Base-by-base conservation (phyloP, 2,329 filamentous ascomycete species). In the Trichoderma atrobrunneum region DNA sequence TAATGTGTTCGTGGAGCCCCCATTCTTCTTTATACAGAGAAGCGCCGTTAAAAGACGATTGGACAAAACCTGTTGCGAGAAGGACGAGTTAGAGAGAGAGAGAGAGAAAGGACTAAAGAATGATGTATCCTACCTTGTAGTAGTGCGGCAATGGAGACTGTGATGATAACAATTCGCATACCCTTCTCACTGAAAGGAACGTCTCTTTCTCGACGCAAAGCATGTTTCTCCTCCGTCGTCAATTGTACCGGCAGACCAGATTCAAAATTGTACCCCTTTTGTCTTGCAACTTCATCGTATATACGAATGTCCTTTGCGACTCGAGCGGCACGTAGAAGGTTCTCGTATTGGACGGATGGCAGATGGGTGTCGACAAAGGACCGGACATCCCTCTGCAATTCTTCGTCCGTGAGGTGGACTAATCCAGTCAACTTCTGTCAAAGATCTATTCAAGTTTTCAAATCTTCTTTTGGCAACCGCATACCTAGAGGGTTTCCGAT, bases 121-220 rank as follows among this genome's bases (percentile, higher is more conserved):
- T 14, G 54, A 59, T 2, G 28, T 54, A 28, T 7, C 7, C 64
- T 72, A 77, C 76, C 76, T 74, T 85, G 84, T 0, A 85, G 75
- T 57, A 85, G 81, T 0, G 83, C 84, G 0, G 84, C 83, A 3
- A 85, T 77, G 3, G 83, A 84, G 14, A 85, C 83, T 1, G 82
- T 84, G 36, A 82, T 73, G 51, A 84, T 80, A 66, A 85, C 83
- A 12, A 80, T 77, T 18, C 78, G 72, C 80, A 85, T 85, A 3
- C 80, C 79, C 59, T 75, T 76, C 51, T 85, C 80, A 11, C 82
- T 82, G 51, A 84, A 82, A 0, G 82, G 75, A 0, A 78, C 76
- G 64, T 85, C 82, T 36, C 78, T 80, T 73, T 85, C 83, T 2
- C 77, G 76, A 14, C 76, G 76, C 30, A 85, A 77, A 0, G 82